Base-by-base conservation (phyloP, 148 eudicot species). In the Persicaria tinctoria region DNA sequence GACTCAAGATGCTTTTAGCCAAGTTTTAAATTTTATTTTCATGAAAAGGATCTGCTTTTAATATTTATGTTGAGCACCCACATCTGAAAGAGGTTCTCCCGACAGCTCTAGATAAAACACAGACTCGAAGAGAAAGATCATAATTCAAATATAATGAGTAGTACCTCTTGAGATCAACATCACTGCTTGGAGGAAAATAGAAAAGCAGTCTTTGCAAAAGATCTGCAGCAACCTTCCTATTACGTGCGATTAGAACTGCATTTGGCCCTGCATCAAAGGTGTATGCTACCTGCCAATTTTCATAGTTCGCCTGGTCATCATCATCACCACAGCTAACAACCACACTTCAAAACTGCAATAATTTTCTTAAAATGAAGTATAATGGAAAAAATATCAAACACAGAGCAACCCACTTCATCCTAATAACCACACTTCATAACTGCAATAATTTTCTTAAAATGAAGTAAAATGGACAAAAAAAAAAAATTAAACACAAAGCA, bases 241-340 rank as follows among this genome's bases (percentile, higher is more conserved):
- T 81, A 12, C 83, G 85, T 11, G 90, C 85, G 77, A 89, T 85
- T 72, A 89, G 75, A 68, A 89, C 93, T 73, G 88, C 90, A 72
- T 89, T 89, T 55, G 93, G 93, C 83, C 93, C 90, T 4, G 93
- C 93, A 84, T 89, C 90, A 70, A 84, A 89, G 49, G 98, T 91
- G 79, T 94, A 94, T 68, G 98, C 97, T 72, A 90, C 98, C 98
- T 94, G 95, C 76, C 48, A 66, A 78, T 69, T 63, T 76, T 59
- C 66, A 9, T 60, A 60, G 66, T 60, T 60, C 41, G 0, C 14
- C 0, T 8, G 9, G 53, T 60, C 41, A 60, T n/a, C 10, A n/a
- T n/a, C n/a, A 20, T 60, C 66, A 60, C 20, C 20, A 11, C 41
- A 60, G 13, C 66, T 23, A 38, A 17, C 8, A 56, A 23, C 23